Percentiles rank a stretch among this genome's conserved stretches.
Evolutionary conservation across 2,329 filamentous ascomycete genomes (phyloP).

Genomic region (Tolypocladium guangdongense): DNA sequence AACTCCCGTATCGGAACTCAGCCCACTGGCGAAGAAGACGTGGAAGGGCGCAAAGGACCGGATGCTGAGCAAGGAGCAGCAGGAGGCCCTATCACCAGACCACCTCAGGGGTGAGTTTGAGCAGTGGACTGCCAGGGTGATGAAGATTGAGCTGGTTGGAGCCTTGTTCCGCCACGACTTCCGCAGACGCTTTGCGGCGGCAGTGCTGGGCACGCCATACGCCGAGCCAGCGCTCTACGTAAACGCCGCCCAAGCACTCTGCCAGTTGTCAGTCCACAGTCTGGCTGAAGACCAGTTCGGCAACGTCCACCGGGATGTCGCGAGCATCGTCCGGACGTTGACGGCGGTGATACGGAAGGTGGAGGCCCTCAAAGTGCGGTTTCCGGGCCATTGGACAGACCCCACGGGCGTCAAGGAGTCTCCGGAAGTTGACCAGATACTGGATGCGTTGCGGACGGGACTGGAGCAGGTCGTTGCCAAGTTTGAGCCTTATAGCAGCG

Average conservation of each 20-base stretch:
- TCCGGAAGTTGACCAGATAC: slow-evolving; percentile 60
- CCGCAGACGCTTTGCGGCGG: slow-evolving; percentile 49
- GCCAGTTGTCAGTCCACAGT: slow-evolving; percentile 59
- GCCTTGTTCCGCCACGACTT: slow-evolving; percentile 62
- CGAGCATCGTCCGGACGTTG: slow-evolving; percentile 61
- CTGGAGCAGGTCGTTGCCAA: slow-evolving; percentile 54
- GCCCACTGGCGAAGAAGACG: slow-evolving; percentile 39
- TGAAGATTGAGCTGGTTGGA: slow-evolving; percentile 45
- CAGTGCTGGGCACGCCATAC: slow-evolving; percentile 64
- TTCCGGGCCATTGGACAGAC: slow-evolving; percentile 72
- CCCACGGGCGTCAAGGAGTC: slow-evolving; percentile 42
- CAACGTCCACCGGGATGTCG: slow-evolving; percentile 74
- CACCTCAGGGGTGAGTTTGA: slow-evolving; percentile 37
- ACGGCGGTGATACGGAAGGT: slow-evolving; percentile 58
- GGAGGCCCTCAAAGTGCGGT: slow-evolving; percentile 50
- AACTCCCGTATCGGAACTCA: slow-evolving; percentile 35
- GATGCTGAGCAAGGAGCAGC: slow-evolving; percentile 41
- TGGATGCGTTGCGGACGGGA: slow-evolving; percentile 52
- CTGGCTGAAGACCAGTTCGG: slow-evolving; percentile 74
- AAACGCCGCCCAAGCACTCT: slow-evolving; percentile 61
- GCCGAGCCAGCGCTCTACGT: slow-evolving; percentile 58
- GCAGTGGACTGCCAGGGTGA: slow-evolving; percentile 31
- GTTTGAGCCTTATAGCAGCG: slow-evolving; percentile 64
- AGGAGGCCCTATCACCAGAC: slow-evolving; percentile 39
- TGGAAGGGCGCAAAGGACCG: slow-evolving; percentile 36